Evolutionary conservation across 805 yeast species (phyloP).

Genomic region (Nakazawaea wickerhamii): DNA sequence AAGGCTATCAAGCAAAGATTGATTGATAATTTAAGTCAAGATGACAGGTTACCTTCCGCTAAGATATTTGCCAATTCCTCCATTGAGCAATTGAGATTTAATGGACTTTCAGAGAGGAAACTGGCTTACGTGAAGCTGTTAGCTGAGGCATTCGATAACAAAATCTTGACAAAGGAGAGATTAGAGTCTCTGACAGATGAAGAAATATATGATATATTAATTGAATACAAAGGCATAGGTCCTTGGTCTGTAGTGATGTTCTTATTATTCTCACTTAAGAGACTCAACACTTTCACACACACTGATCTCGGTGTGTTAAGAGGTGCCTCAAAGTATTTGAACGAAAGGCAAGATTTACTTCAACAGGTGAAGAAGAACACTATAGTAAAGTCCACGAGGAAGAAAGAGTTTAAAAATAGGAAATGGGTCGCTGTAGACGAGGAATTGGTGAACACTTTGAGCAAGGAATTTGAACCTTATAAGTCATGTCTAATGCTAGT

Average conservation of each 20-base stretch:
- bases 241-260: constrained; percentile 92
- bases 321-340: constrained; percentile 65
- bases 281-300: constrained; percentile 66
- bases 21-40: constrained; percentile 27
- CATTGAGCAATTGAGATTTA: constrained; percentile 46
- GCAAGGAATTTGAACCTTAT: constrained; percentile 60
- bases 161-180: constrained; percentile 29
- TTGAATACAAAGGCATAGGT: constrained; percentile 65
- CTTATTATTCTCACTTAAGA: constrained; percentile 58
- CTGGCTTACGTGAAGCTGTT: constrained; percentile 55
- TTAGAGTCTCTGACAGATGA: constrained; percentile 35
- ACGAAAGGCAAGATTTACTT: constrained; percentile 44
- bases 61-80: constrained; percentile 33
- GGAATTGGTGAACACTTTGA: constrained; percentile 48
- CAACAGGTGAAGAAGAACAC: constrained; percentile 35
- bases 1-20: constrained; percentile 51
- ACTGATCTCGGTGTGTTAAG: constrained; percentile 84
- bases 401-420: constrained; percentile 38
- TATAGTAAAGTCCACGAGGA: constrained; percentile 31
- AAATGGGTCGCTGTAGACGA: constrained; percentile 69
- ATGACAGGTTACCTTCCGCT: constrained; percentile 45
- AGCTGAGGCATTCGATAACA: constrained; percentile 44
- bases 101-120: constrained; percentile 70
- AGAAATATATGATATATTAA: constrained; percentile 43
- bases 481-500: constrained; percentile 62